Evolutionary conservation across 805 yeast species (phyloP), one percentile per base, ranked within the genome.

Genomic region (Lipomyces japonicus): DNA sequence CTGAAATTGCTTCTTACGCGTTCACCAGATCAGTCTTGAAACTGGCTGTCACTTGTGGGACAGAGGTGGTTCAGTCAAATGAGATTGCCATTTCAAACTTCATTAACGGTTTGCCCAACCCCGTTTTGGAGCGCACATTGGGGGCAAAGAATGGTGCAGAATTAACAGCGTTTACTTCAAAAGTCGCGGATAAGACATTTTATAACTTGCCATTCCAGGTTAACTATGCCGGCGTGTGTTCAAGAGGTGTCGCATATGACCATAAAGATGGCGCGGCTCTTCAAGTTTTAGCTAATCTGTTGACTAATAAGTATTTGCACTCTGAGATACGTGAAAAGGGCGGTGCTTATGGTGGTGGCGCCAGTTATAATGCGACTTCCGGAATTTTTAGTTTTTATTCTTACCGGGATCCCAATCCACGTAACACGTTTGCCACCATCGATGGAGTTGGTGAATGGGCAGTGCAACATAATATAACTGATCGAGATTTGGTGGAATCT

Each of bases 271-370:
- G 95, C 32, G 95, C 97, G 0, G 74, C 88, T 1, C 74, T 93
- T 39, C 95, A 87, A 67, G 79, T 93, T 0, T 72, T 93, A 41
- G 76, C 96, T 1, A 90, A 84, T 59, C 66, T 93, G 50, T 67
- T 89, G 59, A 83, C 95, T 0, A 90, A 84, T 68, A 86, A 85
- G 63, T 79, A 86, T 59, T 71, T 93, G 42, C 98, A 93, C 67
- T 78, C 87, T 10, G 95, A 89, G 57, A 81, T 93, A 34, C 78
- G 98, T 58, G 98, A 93, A 64, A 81, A 91, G 62, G 96, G 96
- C 50, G 98, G 98, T 51, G 98, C 98, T 0, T 93, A 93, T 64
- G 98, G 98, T 5, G 97, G 96, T 4, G 98, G 98, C 3, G 85
- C 95, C 3, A 70, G 78, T 5, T 93, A 82, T 65, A 86, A 83